Base-by-base conservation (phyloP, 2,329 filamentous ascomycete species). In the Aureobasidium uvarum region DNA sequence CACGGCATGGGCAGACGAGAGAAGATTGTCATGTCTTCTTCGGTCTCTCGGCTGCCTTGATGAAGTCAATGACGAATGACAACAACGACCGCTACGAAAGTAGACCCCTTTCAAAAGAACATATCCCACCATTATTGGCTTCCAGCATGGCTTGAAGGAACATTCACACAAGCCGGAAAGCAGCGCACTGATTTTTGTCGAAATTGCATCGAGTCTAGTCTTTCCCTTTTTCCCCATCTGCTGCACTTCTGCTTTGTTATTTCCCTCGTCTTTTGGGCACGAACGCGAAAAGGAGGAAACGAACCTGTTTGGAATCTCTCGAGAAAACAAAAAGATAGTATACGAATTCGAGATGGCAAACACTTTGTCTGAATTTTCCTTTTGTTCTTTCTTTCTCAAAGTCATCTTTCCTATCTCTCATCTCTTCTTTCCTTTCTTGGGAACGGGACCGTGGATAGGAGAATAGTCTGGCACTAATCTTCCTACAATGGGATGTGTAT, bases 61-160 rank as follows among this genome's bases (percentile, higher is more conserved):
- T 65, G 67, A 68, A 64, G 67, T 68, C 66, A 66, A 68, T 64
- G 67, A 68, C 66, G 67, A 67, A 68, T 67, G 67, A 68, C 67
- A 64, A 46, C 55, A 63, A 63, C 51, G 64, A 68, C 67, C 66
- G 66, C 67, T 68, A 68, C 67, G 67, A 68, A 68, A 68, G 67
- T 68, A 68, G 67, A 68, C 50, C 66, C 56, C 43, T 55, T 63
- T 23, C 51, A 66, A 66, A 58, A 67, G 64, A 63, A 66, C 60
- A 60, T 65, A 60, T 60, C 54, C 66, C 63, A 51, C 63, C 56
- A 65, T 62, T 60, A 55, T 62, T 55, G 62, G 62, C 66, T 63
- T 59, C 36, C 45, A 46, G 43, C 58, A 62, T 62, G 46, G 58
- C 58, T 50, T 33, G 18, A 43, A 62, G 41, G 33, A 36, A 28